A percentile compares a stretch with the other conserved stretches of the same genome.
phyloP scores from a whole-genome alignment of 1,139 yeast species.

The Candida sp. region DNA sequence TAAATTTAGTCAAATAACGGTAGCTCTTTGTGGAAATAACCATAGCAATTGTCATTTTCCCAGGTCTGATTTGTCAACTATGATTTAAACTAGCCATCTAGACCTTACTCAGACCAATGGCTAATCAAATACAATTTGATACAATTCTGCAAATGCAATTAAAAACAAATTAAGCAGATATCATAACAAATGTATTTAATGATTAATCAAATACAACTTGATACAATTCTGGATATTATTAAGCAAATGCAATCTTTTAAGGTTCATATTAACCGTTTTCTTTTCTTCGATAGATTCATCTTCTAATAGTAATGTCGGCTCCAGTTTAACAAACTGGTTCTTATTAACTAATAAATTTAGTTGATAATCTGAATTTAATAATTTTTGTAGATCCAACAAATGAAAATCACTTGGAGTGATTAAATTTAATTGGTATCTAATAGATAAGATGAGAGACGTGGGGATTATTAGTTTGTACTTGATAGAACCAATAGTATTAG shows the following conservation, averaged over 20 bases:
- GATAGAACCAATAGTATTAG: slow-evolving; percentile 1
- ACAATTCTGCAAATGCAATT: slow-evolving; percentile 6
- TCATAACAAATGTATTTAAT: neutral
- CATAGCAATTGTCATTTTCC: too few species aligned
- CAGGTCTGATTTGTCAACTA: neutral
- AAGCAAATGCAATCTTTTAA: slow-evolving; percentile 1
- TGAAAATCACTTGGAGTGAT: neutral
- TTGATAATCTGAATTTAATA: slow-evolving; percentile 3
- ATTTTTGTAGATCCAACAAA: slow-evolving; percentile 3
- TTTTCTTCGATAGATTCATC: slow-evolving; percentile 4
- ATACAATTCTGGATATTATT: slow-evolving; percentile 8
- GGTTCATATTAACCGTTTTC: neutral
- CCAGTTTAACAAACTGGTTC: slow-evolving; percentile 1
- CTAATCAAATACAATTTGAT: slow-evolving; percentile 3
- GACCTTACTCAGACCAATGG: neutral
- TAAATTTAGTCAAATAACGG: too few species aligned
- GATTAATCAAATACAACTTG: slow-evolving; percentile 2
- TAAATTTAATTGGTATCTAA: neutral
- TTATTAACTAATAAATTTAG: slow-evolving; percentile 3
- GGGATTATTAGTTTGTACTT: slow-evolving; percentile 1
- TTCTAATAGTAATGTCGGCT: slow-evolving; percentile 2
- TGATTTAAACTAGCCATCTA: too few species aligned
- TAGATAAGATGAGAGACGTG: neutral
- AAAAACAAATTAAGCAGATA: too few species aligned
- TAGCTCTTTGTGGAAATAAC: too few species aligned